phyloP scores from a whole-genome alignment of 495 filamentous ascomycete genomes.

The Penicillium desertorum region DNA sequence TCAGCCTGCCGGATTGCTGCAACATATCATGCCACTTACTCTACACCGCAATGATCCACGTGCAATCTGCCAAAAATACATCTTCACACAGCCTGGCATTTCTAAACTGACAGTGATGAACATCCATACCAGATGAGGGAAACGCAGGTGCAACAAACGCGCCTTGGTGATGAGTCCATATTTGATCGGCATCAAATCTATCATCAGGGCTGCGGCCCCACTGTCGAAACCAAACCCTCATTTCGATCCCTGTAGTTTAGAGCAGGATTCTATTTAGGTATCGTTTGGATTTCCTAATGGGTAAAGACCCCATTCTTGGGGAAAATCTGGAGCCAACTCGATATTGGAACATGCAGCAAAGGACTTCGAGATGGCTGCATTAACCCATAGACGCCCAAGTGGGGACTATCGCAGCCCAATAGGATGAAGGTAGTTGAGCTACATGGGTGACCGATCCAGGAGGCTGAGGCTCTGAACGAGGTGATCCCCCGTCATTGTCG shows the following conservation, averaged over 20 bases:
- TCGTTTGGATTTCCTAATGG: not conserved
- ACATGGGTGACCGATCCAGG: conserved; percentile 3
- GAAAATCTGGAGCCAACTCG: not conserved
- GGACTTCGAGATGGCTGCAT: not conserved
- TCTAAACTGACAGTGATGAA: not conserved
- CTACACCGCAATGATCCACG: not conserved
- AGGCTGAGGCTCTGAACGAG: conserved; percentile 13
- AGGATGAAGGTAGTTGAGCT: not conserved
- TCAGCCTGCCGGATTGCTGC: conserved; percentile 5
- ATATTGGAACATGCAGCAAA: not conserved
- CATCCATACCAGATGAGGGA: not conserved
- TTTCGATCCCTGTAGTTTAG: not conserved
- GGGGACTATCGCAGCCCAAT: not conserved
- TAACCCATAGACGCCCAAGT: not conserved
- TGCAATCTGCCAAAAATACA: conserved; percentile 9
- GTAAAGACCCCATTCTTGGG: not conserved
- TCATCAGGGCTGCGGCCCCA: conserved; percentile 3
- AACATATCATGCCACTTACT: not conserved
- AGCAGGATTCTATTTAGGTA: no score
- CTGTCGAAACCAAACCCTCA: not conserved
- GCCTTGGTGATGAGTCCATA: not conserved
- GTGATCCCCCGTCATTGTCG: conserved; percentile 41
- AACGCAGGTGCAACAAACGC: not conserved
- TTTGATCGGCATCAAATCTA: conserved; percentile 5
- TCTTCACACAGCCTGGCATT: not conserved